Conservation (phyloP, 495 filamentous ascomycete species). For the Penicillium bovifimosum region DNA sequence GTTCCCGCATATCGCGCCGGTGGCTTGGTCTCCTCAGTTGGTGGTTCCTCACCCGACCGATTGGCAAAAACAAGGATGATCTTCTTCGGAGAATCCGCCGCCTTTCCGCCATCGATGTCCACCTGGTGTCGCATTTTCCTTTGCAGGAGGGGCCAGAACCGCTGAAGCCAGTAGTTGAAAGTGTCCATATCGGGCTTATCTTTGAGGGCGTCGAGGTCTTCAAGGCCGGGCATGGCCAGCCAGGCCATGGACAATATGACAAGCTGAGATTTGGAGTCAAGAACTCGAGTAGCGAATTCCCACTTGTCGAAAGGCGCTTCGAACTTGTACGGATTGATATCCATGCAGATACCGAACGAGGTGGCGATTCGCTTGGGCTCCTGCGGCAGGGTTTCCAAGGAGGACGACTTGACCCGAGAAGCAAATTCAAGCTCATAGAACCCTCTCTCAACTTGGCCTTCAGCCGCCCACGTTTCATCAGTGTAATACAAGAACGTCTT, state of each 20-base stretch:
- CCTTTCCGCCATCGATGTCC: slow-evolving; percentile 20
- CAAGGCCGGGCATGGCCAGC: slow-evolving; percentile 54
- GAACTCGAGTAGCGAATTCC: slow-evolving; percentile 77
- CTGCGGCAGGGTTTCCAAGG: neutral
- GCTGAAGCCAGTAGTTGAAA: slow-evolving; percentile 82
- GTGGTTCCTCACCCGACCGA: slow-evolving; percentile 65
- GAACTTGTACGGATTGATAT: slow-evolving; percentile 67
- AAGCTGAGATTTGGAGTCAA: slow-evolving; percentile 60
- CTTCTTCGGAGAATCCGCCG: slow-evolving; percentile 35
- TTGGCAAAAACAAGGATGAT: slow-evolving; percentile 81
- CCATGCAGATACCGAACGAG: slow-evolving; percentile 86
- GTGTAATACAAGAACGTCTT: slow-evolving; percentile 89
- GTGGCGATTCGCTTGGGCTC: slow-evolving; percentile 40
- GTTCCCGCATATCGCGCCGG: slow-evolving; percentile 70
- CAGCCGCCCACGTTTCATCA: slow-evolving; percentile 84
- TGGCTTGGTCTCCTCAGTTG: slow-evolving; percentile 36
- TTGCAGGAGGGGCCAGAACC: slow-evolving; percentile 68
- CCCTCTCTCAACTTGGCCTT: slow-evolving; percentile 58
- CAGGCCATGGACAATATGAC: slow-evolving; percentile 88
- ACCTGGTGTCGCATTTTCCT: slow-evolving; percentile 36
- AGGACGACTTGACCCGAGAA: neutral
- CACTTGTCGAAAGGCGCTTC: slow-evolving; percentile 69
- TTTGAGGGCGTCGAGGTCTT: slow-evolving; percentile 39
- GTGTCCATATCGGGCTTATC: slow-evolving; percentile 71
- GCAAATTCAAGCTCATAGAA: slow-evolving; percentile 33